phyloP scores from a whole-genome alignment of 225 moss, liverwort and hornwort species.

The Climacium dendroides region DNA sequence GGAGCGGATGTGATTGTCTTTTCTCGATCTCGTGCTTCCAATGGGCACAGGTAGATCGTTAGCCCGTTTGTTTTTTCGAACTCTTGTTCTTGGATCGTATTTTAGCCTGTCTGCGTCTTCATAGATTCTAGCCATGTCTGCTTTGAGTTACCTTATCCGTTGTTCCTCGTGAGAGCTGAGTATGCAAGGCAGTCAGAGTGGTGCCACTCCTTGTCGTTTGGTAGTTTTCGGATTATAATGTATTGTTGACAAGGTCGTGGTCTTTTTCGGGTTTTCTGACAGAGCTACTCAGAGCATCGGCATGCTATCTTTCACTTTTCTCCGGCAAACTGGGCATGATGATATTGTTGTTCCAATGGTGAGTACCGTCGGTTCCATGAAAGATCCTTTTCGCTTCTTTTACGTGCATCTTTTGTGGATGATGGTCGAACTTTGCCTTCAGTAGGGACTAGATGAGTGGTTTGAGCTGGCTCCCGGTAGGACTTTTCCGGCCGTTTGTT shows the following conservation, averaged over 20 bases:
- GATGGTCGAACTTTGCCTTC: neutral
- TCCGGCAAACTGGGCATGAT: conserved; percentile 59
- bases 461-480: neutral
- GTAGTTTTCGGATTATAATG: neutral
- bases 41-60: conserved; percentile 19
- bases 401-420: neutral
- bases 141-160: neutral
- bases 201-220: neutral
- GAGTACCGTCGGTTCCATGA: neutral
- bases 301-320: conserved; percentile 66
- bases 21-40: conserved; percentile 40
- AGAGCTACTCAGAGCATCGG: conserved; percentile 72
- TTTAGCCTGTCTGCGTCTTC: neutral
- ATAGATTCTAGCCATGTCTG: neutral
- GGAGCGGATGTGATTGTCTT: conserved; percentile 88
- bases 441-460: neutral
- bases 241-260: neutral
- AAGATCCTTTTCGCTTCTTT: neutral
- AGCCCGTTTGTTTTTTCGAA: neutral
- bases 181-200: neutral
- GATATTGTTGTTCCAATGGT: conserved; percentile 94
- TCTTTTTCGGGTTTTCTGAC: neutral
- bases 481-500: neutral
- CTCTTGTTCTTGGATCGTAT: neutral
- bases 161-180: neutral